These are phyloP conservation scores for Aurifilum marmelostoma DNA, from an alignment of 2,329 filamentous ascomycete genomes.

Conservation along the genomic window DNA sequence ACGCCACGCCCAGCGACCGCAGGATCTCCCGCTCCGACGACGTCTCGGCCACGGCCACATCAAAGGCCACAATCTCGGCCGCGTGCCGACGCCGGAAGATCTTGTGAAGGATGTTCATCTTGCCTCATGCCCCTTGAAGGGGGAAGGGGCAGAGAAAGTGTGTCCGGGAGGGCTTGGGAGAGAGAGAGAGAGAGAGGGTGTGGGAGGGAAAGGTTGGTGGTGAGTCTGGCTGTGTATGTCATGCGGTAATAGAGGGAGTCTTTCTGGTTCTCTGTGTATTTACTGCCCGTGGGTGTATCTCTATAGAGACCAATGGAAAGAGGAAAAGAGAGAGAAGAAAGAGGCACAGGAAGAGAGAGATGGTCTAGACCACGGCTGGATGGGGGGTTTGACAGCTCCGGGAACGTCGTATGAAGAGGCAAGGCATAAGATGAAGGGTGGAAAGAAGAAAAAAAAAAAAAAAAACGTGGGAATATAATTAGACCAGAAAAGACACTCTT, in stretches of 20 bases:
- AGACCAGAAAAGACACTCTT: neutral
- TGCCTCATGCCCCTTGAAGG: constrained; percentile 10
- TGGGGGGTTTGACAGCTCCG: neutral
- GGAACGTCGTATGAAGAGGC: neutral
- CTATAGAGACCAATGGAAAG: neutral
- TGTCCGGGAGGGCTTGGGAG: neutral
- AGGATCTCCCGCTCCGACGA: constrained; percentile 30
- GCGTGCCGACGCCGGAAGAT: constrained; percentile 26
- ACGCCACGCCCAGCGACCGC: constrained; percentile 31
- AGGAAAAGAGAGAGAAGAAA: neutral
- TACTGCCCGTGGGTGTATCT: neutral
- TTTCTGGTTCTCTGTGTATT: neutral
- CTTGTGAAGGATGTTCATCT: constrained; percentile 20
- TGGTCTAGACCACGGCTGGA: neutral
- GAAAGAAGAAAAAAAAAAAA: neutral
- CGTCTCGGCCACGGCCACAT: constrained; percentile 28
- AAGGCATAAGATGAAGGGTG: too few relatives aligned
- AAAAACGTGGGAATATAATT: neutral
- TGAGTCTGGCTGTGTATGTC: neutral
- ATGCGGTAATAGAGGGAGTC: neutral
- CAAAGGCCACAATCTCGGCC: constrained; percentile 29
- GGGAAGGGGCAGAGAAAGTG: neutral
- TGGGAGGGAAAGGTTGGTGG: neutral
- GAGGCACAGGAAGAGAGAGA: neutral
- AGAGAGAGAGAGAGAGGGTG: neutral